Base-by-base conservation (phyloP, 2,329 filamentous ascomycete species). In the Penicillium sp. region DNA sequence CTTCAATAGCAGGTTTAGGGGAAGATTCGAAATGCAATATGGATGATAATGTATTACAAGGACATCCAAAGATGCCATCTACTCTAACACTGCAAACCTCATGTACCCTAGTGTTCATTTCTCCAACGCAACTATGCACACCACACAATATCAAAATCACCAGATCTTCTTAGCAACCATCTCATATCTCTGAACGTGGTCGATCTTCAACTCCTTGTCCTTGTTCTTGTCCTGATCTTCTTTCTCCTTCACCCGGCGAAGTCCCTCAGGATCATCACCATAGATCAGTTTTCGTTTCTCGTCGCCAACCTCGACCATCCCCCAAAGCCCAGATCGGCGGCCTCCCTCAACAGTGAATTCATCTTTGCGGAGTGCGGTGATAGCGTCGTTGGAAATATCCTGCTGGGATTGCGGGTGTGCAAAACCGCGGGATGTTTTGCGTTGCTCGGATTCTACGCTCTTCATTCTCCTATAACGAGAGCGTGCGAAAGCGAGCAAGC, bases 161-260 rank as follows among this genome's bases (percentile, higher is more conserved):
- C 95, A 99, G 67, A 99, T 99, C 71, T 95, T 84, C 82, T 97
- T 98, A 0, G 91, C 91, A 66, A 92, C 88, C 95, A 98, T 97
- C 71, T 92, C 91, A 77, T 97, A 99, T 67, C 95, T 83, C 65
- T 82, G 86, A 61, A 86, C 91, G 71, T 78, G 86, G 68, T 82
- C 89, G 75, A 86, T 85, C 71, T 84, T 86, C 82, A 54, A 74
- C 72, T 59, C 69, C 65, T 55, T 67, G 86, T 72, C 76, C 84
- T 72, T 79, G 24, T 81, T 82, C 63, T 83, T 86, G 62, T 86
- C 84, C 59, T 84, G 84, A 7, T 82, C 83, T 65, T 84, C 80
- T 68, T 85, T 84, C 59, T 88, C 86, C 61, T 86, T 86, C 51
- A 83, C 70, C 57, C 87, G 85, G 59, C 81, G 80, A 66, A 89